Percentiles rank a stretch among this genome's conserved stretches.
phyloP scores from a whole-genome alignment of 768 basidiomycete genomes.

The Hygrophoropsis aurantiaca region DNA sequence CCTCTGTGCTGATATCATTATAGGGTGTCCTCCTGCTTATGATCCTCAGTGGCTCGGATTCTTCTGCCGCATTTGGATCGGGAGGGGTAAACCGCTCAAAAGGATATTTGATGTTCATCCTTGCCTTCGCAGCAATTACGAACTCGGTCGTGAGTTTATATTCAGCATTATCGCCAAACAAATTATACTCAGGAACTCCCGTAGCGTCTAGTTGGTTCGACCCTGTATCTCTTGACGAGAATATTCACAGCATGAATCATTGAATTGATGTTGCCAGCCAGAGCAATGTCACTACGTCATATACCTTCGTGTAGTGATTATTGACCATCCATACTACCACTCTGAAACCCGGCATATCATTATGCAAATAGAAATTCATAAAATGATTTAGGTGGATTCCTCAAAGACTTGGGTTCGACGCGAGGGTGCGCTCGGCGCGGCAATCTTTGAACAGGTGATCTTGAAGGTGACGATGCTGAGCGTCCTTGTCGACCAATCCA shows the following conservation, averaged over 20 bases:
- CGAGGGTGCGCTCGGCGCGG: slow-evolving; percentile 21
- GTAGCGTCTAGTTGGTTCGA: slow-evolving; percentile 61
- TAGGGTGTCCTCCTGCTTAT: slow-evolving; percentile 69
- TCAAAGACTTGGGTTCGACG: slow-evolving; percentile 3
- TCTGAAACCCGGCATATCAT: slow-evolving; percentile 9
- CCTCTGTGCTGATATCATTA: not conserved
- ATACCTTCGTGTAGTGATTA: too few species aligned
- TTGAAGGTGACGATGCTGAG: slow-evolving; percentile 53
- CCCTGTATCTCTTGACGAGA: slow-evolving; percentile 49
- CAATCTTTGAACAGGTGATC: slow-evolving; percentile 48
- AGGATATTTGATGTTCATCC: slow-evolving; percentile 76
- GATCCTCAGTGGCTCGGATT: slow-evolving; percentile 61
- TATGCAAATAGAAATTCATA: slow-evolving; percentile 48
- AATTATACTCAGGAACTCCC: slow-evolving; percentile 1
- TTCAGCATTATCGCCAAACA: not conserved
- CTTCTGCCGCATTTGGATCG: slow-evolving; percentile 59
- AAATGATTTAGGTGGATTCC: slow-evolving; percentile 18
- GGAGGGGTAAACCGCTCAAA: slow-evolving; percentile 58
- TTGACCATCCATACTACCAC: too few species aligned
- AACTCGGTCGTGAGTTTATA: slow-evolving; percentile 52
- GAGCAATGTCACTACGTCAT: too few species aligned
- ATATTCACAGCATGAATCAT: slow-evolving; percentile 47
- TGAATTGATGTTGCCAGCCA: slow-evolving; percentile 4
- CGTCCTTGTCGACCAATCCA: slow-evolving; percentile 31
- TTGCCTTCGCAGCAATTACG: slow-evolving; percentile 78